Percentiles rank a stretch among this genome's conserved stretches.
These are phyloP conservation scores for Ceratobasidium sp. DNA, from an alignment of 1,284 basidiomycete species.

Conservation along the genomic window DNA sequence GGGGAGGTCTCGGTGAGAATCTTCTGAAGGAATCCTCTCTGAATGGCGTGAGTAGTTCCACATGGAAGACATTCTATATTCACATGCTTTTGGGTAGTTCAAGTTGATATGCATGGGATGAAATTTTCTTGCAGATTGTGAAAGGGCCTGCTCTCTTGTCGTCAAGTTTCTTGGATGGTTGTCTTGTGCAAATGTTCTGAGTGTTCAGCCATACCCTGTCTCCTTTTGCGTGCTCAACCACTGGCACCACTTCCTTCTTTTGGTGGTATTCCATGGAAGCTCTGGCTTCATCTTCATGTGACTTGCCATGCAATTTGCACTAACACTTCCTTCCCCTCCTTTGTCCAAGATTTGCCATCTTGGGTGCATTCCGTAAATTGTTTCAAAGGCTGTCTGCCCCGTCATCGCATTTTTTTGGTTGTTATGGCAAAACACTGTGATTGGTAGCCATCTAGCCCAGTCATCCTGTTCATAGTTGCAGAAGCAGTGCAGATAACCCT, in stretches of 20 bases:
- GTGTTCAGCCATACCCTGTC: slow-evolving; percentile 49
- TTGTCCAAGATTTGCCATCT: slow-evolving; percentile 46
- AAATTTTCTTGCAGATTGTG: slow-evolving; percentile 36
- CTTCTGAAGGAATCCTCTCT: no score
- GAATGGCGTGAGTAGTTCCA: no score
- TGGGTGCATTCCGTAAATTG: slow-evolving; percentile 49
- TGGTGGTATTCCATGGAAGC: slow-evolving; percentile 18
- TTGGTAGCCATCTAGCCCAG: no score
- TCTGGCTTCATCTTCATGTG: slow-evolving; percentile 12
- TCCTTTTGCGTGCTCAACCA: slow-evolving; percentile 45
- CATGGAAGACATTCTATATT: slow-evolving; percentile 44
- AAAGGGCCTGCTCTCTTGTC: slow-evolving; percentile 48
- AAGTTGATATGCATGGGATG: slow-evolving; percentile 23
- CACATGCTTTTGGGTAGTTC: slow-evolving; percentile 25
- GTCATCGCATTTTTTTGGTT: slow-evolving; percentile 48
- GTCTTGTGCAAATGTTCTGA: slow-evolving; percentile 48
- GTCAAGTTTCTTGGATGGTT: slow-evolving; percentile 51
- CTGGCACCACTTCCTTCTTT: neutral
- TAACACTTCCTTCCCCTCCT: slow-evolving; percentile 15
- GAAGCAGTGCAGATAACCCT: no score
- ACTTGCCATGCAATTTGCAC: no score
- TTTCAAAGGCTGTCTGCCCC: slow-evolving; percentile 42
- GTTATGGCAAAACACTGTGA: no score
- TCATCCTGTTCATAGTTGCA: no score
- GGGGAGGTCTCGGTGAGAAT: no score